phyloP scores from a whole-genome alignment of 208 protist species.

The Acanthamoeba triangularis region DNA sequence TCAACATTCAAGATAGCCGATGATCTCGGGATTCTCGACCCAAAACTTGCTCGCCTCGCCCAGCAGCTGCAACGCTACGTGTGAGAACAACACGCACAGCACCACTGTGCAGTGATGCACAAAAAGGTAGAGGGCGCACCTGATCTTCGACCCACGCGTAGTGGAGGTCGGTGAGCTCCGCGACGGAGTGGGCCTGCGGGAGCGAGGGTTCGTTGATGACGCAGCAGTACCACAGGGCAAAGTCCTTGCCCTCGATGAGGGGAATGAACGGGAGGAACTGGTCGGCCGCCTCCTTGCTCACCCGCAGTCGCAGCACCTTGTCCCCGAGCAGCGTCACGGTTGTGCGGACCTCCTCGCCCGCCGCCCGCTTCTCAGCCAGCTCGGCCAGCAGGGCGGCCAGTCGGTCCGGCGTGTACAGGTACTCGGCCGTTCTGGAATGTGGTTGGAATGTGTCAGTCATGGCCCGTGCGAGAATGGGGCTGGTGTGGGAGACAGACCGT shows the following conservation, averaged over 20 bases:
- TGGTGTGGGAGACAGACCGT: background rate
- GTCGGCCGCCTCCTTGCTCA: background rate
- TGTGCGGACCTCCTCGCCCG: background rate
- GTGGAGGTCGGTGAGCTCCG: background rate
- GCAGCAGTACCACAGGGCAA: slow-evolving; percentile 27
- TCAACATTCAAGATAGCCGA: background rate
- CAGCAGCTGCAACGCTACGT: background rate
- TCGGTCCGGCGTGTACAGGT: background rate
- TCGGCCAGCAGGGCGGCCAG: background rate
- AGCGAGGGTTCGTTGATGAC: slow-evolving; percentile 44
- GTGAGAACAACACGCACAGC: too few relatives aligned
- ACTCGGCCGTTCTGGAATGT: slow-evolving; percentile 9
- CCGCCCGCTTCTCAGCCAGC: background rate
- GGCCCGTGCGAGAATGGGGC: background rate
- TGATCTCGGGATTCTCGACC: background rate
- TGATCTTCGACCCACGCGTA: slow-evolving; percentile 38
- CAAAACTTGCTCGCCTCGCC: background rate
- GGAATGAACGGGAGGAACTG: background rate
- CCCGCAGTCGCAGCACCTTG: background rate
- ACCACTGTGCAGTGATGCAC: too few relatives aligned
- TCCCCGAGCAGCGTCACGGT: background rate
- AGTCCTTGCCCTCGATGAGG: background rate
- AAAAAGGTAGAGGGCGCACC: background rate
- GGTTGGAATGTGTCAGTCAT: background rate
- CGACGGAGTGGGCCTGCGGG: background rate